phyloP scores from a whole-genome alignment of 805 yeast species.

The Isabelozyma gotoi region DNA sequence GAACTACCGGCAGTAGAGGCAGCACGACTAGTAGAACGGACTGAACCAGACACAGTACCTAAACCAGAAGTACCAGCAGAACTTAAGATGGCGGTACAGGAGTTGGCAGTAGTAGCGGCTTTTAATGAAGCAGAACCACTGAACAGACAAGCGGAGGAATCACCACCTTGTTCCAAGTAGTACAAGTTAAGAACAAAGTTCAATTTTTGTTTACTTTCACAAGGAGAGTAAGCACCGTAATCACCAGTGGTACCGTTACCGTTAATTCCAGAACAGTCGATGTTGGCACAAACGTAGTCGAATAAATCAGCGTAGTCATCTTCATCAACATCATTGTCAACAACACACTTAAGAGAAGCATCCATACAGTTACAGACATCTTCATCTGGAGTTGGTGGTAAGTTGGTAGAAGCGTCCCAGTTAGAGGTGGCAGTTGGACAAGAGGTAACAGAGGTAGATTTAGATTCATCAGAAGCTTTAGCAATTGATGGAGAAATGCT shows the following conservation, averaged over 20 bases:
- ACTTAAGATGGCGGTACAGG: constrained; percentile 55
- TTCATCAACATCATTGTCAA: constrained; percentile 21
- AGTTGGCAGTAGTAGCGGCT: constrained; percentile 31
- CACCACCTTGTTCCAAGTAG: constrained; percentile 28
- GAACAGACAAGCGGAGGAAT: constrained; percentile 35
- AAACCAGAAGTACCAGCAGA: constrained; percentile 73
- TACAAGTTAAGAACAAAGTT: constrained; percentile 39
- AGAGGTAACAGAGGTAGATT: constrained; percentile 27
- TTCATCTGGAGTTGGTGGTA: constrained; percentile 46
- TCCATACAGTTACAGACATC: constrained; percentile 37
- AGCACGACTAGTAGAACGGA: constrained; percentile 19
- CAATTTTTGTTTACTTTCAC: constrained; percentile 35
- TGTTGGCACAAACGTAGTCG: constrained; percentile 27
- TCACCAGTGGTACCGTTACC: constrained; percentile 39
- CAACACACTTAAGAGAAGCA: constrained; percentile 35
- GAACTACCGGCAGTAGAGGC: constrained; percentile 23
- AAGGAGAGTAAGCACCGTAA: constrained; percentile 43
- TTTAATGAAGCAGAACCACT: constrained; percentile 41
- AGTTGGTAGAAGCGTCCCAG: constrained; percentile 39
- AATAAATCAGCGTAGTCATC: constrained; percentile 37
- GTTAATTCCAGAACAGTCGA: constrained; percentile 38
- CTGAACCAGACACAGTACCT: constrained; percentile 48
- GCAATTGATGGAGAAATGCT: constrained; percentile 36
- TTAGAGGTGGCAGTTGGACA: constrained; percentile 33
- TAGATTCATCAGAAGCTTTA: constrained; percentile 16